These are phyloP conservation scores for Suillus plorans DNA, from an alignment of 768 basidiomycete species.

Conservation along the genomic window DNA sequence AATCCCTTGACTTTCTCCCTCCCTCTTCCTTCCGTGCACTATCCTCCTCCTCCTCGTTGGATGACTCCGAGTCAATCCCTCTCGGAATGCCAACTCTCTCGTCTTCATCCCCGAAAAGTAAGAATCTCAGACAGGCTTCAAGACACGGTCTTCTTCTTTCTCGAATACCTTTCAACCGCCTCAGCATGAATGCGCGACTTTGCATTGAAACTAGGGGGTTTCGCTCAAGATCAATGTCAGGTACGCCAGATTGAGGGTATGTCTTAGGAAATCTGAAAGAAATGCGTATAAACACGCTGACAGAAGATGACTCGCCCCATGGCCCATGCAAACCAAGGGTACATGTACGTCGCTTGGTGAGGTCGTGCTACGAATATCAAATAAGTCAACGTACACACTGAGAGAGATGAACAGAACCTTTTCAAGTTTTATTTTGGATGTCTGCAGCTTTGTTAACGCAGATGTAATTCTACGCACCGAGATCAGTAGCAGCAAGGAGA, in stretches of 20 bases:
- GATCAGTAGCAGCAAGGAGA: slow-evolving; percentile 3
- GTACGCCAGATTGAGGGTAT: slow-evolving; percentile 72
- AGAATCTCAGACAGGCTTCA: slow-evolving; percentile 78
- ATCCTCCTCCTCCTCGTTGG: slow-evolving; percentile 66
- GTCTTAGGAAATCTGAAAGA: slow-evolving; percentile 86
- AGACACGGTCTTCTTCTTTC: slow-evolving; percentile 79
- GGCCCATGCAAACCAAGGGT: slow-evolving; percentile 87
- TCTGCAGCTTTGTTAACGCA: slow-evolving; percentile 63
- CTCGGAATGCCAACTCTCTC: slow-evolving; percentile 40
- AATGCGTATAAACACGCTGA: slow-evolving; percentile 69
- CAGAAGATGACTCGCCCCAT: slow-evolving; percentile 84
- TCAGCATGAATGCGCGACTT: slow-evolving; percentile 75
- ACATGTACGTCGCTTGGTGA: slow-evolving; percentile 73
- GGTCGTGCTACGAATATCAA: slow-evolving; percentile 49
- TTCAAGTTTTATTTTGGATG: slow-evolving; percentile 79
- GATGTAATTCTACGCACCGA: slow-evolving; percentile 61
- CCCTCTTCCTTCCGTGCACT: slow-evolving; percentile 15
- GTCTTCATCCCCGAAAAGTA: slow-evolving; percentile 70
- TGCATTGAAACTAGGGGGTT: slow-evolving; percentile 77
- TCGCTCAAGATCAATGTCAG: slow-evolving; percentile 79
- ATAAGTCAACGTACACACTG: background rate
- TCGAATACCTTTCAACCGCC: slow-evolving; percentile 70
- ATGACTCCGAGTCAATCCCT: slow-evolving; percentile 57
- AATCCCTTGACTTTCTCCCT: slow-evolving; percentile 44
- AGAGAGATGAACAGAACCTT: slow-evolving; percentile 48